Conservation (phyloP, 805 yeast genomes). For the Ascoidea tarda region DNA sequence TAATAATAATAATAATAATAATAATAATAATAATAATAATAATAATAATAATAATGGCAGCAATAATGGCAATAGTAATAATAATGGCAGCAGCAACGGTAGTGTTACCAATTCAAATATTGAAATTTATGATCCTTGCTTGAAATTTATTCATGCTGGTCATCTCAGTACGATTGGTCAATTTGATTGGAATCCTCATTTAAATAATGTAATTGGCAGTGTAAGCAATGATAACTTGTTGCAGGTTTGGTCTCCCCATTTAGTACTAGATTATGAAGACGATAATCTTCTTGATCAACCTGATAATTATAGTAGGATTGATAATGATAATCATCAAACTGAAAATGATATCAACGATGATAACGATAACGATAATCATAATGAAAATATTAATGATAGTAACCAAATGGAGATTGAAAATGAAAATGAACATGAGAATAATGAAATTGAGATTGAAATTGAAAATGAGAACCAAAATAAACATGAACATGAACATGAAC, state of each 20-base stretch:
- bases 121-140: slow-evolving; percentile 50
- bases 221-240: slow-evolving; percentile 56
- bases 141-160: slow-evolving; percentile 75
- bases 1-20: too few species aligned
- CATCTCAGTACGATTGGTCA: slow-evolving; percentile 62
- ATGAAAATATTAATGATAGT: neutral
- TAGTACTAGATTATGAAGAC: slow-evolving; percentile 24
- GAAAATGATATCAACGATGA: neutral
- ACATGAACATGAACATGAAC: neutral
- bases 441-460: neutral
- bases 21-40: too few species aligned
- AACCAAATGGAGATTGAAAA: neutral
- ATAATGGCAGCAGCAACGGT: too few species aligned
- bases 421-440: neutral
- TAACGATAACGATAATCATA: neutral
- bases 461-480: neutral
- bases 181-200: slow-evolving; percentile 48
- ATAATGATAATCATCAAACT: neutral
- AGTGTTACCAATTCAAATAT: too few species aligned
- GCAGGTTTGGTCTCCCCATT: slow-evolving; percentile 52
- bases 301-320: neutral
- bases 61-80: too few species aligned
- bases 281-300: slow-evolving; percentile 13
- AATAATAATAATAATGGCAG: too few species aligned
- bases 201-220: slow-evolving; percentile 45